Base-by-base conservation (phyloP, 2,329 filamentous ascomycete genomes). In the Fusarium poae region DNA sequence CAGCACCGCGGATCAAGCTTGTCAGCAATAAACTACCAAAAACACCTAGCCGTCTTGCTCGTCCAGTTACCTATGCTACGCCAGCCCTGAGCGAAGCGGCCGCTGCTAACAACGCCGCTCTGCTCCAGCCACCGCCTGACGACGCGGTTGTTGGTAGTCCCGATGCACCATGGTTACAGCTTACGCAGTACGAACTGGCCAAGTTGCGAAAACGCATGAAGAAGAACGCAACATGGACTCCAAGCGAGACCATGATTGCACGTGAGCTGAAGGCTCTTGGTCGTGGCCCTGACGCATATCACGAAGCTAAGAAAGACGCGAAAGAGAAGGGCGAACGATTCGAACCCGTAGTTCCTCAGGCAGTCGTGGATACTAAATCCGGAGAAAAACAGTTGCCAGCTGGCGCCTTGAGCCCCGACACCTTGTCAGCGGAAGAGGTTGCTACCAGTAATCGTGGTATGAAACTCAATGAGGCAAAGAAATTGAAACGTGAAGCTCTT, bases 141-240 rank as follows among this genome's bases (percentile, higher is more conserved):
- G 84, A 89, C 65, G 87, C 86, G 3, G 81, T 86, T 3, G 79
- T 85, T 16, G 88, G 88, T 29, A 88, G 87, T 57, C 73, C 82
- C 4, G 85, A 90, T 72, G 85, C 87, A 13, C 89, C 89, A 0
- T 91, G 89, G 89, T 81, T 91, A 25, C 88, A 88, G 71, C 82
- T 91, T 37, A 91, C 88, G 9, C 81, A 84, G 18, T 90, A 87
- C 66, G 89, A 91, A 75, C 82, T 91, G 46, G 89, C 88, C 1
- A 86, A 89, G 67, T 83, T 96, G 10, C 84, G 92, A 63, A 96
- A 96, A 80, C 86, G 91, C 20, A 96, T 96, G 92, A 96, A 96
- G 85, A 96, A 96, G 84, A 96, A 96, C 74, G 91, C 92, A 0
- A 90, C 92, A 6, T 96, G 92, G 92, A 89, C 88, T 4, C 92